Percentiles rank a stretch among this genome's conserved stretches.
Conservation (phyloP, 1,284 basidiomycete species). For the Cryptococcus sp. region DNA sequence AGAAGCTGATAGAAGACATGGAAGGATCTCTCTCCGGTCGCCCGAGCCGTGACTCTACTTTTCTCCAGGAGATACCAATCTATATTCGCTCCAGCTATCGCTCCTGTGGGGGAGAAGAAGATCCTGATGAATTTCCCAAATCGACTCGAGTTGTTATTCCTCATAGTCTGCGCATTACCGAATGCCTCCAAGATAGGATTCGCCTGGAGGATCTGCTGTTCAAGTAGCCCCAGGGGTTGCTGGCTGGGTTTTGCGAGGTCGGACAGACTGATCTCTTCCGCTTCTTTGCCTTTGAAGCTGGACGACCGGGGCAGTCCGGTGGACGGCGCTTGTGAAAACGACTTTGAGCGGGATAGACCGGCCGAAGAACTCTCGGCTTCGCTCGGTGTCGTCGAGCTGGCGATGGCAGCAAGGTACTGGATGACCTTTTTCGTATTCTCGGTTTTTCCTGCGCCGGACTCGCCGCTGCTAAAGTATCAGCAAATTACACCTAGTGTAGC, state of each 20-base stretch:
- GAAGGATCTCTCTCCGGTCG: conserved; percentile 86
- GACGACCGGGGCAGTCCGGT: conserved; percentile 49
- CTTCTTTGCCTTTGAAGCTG: conserved; percentile 51
- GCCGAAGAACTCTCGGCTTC: conserved; percentile 39
- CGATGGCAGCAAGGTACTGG: conserved; percentile 97
- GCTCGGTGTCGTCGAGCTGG: conserved; percentile 65
- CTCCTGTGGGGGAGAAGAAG: conserved; percentile 88
- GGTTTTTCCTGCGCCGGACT: conserved; percentile 98
- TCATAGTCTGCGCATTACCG: conserved; percentile 96
- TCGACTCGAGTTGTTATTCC: conserved; percentile 98
- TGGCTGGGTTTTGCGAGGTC: conserved; percentile 55
- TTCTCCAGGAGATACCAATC: conserved; percentile 99
- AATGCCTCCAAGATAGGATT: conserved; percentile 98
- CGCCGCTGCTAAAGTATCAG: conserved; percentile 65
- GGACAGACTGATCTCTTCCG: conserved; percentile 44
- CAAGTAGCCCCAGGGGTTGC: conserved; percentile 80
- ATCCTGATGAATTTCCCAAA: conserved; percentile 96
- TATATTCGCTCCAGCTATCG: conserved; percentile 96
- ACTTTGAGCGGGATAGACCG: conserved; percentile 21
- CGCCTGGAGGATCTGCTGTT: conserved; percentile 95
- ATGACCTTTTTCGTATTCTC: conserved; percentile 99
- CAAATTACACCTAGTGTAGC: not conserved
- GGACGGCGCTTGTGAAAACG: conserved; percentile 33
- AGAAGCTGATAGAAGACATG: conserved; percentile 96
- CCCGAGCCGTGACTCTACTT: conserved; percentile 88